Evolutionary conservation across 75 land plant genomes (phyloP).

Genomic region (Cunninghamia lanceolata): DNA sequence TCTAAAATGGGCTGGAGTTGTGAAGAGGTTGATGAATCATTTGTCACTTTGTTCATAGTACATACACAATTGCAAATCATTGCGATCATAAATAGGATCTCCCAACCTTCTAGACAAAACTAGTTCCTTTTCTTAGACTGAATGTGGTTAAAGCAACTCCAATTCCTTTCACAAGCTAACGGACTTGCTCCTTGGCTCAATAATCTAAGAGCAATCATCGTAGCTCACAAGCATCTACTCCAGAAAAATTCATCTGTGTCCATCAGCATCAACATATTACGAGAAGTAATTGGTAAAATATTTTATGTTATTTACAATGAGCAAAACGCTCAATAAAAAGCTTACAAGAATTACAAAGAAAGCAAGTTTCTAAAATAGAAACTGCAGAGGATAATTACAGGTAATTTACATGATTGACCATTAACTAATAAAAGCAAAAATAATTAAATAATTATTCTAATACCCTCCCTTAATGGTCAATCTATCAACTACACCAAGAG

Average conservation of each 20-base stretch:
- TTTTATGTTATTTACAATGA: too few relatives aligned
- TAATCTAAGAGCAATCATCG: neutral
- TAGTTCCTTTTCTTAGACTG: neutral
- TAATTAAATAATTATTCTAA: too few relatives aligned
- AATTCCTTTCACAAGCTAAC: neutral
- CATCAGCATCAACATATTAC: too few relatives aligned
- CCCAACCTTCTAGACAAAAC: neutral
- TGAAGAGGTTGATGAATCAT: neutral
- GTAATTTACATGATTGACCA: too few relatives aligned
- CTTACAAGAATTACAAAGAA: too few relatives aligned
- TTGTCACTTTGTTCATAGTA: neutral
- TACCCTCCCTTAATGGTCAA: too few relatives aligned
- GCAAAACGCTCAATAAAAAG: too few relatives aligned
- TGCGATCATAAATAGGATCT: neutral
- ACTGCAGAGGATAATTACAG: too few relatives aligned
- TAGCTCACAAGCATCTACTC: neutral
- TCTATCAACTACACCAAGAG: too few relatives aligned
- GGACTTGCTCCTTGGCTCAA: neutral
- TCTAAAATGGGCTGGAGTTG: neutral
- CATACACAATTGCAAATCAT: neutral
- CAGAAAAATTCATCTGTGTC: neutral
- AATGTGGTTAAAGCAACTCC: neutral
- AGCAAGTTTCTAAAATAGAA: too few relatives aligned
- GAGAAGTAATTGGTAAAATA: too few relatives aligned
- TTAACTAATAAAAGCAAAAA: too few relatives aligned